Base-by-base conservation (phyloP, 352 stramenopile genomes). In the Lagenidium giganteum region DNA sequence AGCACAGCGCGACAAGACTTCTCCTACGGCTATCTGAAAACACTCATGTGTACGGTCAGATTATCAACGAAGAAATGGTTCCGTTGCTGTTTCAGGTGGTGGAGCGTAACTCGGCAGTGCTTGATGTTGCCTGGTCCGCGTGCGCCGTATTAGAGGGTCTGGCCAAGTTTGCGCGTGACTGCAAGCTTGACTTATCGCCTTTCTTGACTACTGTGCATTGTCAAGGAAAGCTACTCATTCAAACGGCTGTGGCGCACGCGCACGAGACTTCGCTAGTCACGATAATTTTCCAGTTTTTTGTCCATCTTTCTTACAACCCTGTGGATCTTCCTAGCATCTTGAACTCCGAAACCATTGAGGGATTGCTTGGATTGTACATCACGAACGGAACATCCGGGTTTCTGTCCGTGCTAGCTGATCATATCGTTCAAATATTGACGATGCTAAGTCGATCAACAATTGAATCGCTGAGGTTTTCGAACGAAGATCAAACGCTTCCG, bases 131-230 rank as follows among this genome's bases (percentile, higher is more conserved):
- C 11, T 46, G 50, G 0, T 53, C 61, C 0, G 55, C 74, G 2
- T 89, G 82, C 21, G 52, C 71, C 7, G 77, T 96, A 4, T 53
- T 96, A 5, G 84, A 88, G 21, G 60, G 70, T 3, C 35, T 95
- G 11, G 81, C 79, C 2, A 62, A 70, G 13, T 86, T 86, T 57
- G 72, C 77, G 3, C 36, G 52, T 8, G 38, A 68, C 8, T 80
- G 73, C 30, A 76, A 70, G 18, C 43, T 87, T 18, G 78, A 87
- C 38, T 20, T 90, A 5, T 61, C 61, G 8, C 46, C 65, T 17
- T 85, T 78, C 25, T n/a, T 84, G 25, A 51, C 63, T 6, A 34
- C 33, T 7, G 9, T 36, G 9, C 18, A 37, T 1, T 90, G 77
- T 40, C 46, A 24, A 22, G 65, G 74, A 3, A 47, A 61, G 30